Evolutionary conservation across 2,329 filamentous ascomycete species (phyloP).

Genomic region (Daldinia eschscholtzii): DNA sequence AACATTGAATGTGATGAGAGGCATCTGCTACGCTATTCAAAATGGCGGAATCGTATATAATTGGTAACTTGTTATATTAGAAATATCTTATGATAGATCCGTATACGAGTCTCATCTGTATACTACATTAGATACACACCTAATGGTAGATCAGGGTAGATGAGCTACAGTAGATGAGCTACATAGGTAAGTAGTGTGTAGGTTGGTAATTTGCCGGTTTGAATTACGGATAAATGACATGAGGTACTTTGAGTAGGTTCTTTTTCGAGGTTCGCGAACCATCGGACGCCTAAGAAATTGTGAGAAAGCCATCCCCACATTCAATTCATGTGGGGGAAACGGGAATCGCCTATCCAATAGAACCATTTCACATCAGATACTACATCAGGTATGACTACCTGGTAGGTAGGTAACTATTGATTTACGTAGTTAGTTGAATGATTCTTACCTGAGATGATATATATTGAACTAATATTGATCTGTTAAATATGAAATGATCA

Average conservation of each 20-base stretch:
- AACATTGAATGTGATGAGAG: not conserved
- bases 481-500: not conserved
- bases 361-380: not conserved
- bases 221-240: slow-evolving; percentile 4
- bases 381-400: not conserved
- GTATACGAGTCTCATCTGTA: not conserved
- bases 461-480: not conserved
- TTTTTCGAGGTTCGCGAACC: slow-evolving; percentile 1
- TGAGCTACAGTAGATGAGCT: slow-evolving; percentile 10
- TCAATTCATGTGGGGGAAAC: slow-evolving; percentile 4
- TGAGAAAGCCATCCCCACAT: not conserved
- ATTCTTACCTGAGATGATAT: not conserved
- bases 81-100: not conserved
- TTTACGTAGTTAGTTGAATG: not conserved
- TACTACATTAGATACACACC: not conserved
- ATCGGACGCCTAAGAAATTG: not conserved
- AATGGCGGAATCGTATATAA: not conserved
- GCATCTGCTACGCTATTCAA: not conserved
- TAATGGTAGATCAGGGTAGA: slow-evolving; percentile 1
- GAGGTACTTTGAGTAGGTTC: not conserved
- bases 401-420: not conserved
- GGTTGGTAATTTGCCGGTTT: not conserved
- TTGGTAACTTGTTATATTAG: not conserved
- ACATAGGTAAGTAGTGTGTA: not conserved
- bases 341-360: not conserved